Base-by-base conservation (phyloP, 805 yeast species). In the Priceomyces castillae region DNA sequence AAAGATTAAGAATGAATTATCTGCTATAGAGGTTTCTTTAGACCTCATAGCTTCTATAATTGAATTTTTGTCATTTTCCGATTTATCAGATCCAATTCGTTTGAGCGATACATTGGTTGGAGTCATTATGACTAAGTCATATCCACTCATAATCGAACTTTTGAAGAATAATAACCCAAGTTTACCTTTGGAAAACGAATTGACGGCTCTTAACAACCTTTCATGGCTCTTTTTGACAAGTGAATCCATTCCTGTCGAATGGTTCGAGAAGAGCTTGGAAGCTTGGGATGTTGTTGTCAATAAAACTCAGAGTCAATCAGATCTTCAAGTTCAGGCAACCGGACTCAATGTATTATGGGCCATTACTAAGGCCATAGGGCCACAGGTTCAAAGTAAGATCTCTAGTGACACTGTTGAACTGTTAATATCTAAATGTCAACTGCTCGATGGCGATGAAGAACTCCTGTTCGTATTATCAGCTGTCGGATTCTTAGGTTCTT, bases 1-100 rank as follows among this genome's bases (percentile, higher is more conserved):
- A 6, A 57, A 56, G 11, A 79, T 86, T 2, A 74, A 76, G 49
- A 64, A 74, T 35, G 74, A 77, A 39, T 62, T 85, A 39, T 83
- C 83, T 49, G 73, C 86, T 3, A 66, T 86, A 17, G 95, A 88
- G 52, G 73, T 84, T 0, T 71, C 85, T 0, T 64, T 90, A 17
- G 98, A 92, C 59, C 61, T 92, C 25, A 69, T 88, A 18, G 80
- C 97, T 1, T 85, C 90, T 1, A 69, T 82, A 5, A 76, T 85
- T 52, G 97, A 90, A 59, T 74, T 65, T 43, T 56, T 69, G 20
- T 61, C 74, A 9, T 46, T 63, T n/a, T 57, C 54, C 41, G 46
- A 65, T n/a, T 37, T 46, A 11, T 48, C 50, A 10, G 54, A 49
- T 6, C 61, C 64, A 1, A 50, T 59, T 15, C 23, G 46, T 12